phyloP scores from a whole-genome alignment of 2,329 filamentous ascomycete genomes.

The Leptodontidium sp. region DNA sequence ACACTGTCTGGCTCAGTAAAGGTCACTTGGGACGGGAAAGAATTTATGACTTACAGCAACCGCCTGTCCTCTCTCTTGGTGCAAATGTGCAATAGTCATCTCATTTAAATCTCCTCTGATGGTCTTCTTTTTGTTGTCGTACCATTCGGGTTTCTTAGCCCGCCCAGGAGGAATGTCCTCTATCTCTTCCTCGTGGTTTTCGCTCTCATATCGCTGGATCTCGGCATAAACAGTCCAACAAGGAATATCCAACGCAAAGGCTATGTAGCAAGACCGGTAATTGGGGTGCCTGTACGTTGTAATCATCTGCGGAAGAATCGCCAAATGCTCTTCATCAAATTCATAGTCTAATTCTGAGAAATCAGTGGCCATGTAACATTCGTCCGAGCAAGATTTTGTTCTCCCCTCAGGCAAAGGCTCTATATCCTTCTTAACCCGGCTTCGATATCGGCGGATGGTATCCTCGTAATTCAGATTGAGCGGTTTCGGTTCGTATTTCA shows the following conservation, averaged over 20 bases:
- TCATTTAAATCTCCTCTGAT: constrained; percentile 40
- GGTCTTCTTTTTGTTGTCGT: constrained; percentile 40
- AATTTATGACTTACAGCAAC: constrained; percentile 57
- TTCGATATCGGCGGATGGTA: constrained; percentile 34
- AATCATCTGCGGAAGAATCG: constrained; percentile 33
- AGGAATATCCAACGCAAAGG: constrained; percentile 37
- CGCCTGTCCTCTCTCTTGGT: constrained; percentile 52
- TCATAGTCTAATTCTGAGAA: constrained; percentile 21
- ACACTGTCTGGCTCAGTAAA: constrained; percentile 62
- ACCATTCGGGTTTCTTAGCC: constrained; percentile 41
- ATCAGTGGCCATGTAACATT: constrained; percentile 32
- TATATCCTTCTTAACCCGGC: constrained; percentile 15
- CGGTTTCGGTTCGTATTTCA: constrained; percentile 33
- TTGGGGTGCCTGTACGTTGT: constrained; percentile 30
- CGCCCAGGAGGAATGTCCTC: neutral
- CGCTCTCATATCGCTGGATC: constrained; percentile 29
- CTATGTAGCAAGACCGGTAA: constrained; percentile 39
- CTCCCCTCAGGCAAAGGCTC: neutral
- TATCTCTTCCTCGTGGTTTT: constrained; percentile 1
- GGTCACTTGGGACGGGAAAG: constrained; percentile 56
- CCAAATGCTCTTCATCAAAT: constrained; percentile 19
- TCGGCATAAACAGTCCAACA: constrained; percentile 41
- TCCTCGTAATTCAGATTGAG: constrained; percentile 36
- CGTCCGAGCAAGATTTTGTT: constrained; percentile 29
- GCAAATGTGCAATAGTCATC: constrained; percentile 37